Evolutionary conservation across 139 green algal genomes (phyloP).

Genomic region (Chlamydomonas eustigma): DNA sequence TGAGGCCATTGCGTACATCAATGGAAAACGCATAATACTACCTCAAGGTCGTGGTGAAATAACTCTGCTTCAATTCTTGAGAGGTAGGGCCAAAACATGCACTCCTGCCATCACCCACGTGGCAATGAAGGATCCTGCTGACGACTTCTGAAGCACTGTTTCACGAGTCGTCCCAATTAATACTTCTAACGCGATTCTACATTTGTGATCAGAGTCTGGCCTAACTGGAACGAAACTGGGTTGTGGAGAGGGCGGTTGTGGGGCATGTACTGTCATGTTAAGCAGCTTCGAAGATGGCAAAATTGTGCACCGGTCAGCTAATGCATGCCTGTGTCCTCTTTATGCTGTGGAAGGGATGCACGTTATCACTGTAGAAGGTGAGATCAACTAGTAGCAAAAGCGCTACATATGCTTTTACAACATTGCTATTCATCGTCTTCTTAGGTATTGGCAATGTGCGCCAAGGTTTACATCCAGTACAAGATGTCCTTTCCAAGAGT

Average conservation of each 20-base stretch:
- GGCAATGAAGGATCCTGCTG: too few species aligned
- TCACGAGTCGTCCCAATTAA: neutral
- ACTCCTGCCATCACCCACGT: too few species aligned
- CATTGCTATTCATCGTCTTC: neutral
- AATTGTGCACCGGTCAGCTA: constrained; percentile 77
- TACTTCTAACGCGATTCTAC: neutral
- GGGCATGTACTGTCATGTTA: constrained; percentile 95
- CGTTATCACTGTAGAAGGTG: constrained; percentile 91
- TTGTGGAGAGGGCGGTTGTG: constrained; percentile 93
- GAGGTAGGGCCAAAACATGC: constrained; percentile 50
- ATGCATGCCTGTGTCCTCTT: constrained; percentile 92
- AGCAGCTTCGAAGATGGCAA: constrained; percentile 49
- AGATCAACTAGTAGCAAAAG: too few species aligned
- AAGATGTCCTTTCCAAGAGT: constrained; percentile 75
- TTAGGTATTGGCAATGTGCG: constrained; percentile 78
- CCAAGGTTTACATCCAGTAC: constrained; percentile 87
- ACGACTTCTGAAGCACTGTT: neutral
- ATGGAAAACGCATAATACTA: constrained; percentile 71
- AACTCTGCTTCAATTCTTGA: constrained; percentile 81
- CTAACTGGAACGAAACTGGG: constrained; percentile 92
- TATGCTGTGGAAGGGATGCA: constrained; percentile 89
- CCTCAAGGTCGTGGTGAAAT: constrained; percentile 63
- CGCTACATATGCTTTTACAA: too few species aligned
- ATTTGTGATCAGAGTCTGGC: constrained; percentile 59
- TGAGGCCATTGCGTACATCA: constrained; percentile 68